A percentile compares a stretch with the other conserved stretches of the same genome.
Evolutionary conservation across 2,329 filamentous ascomycete genomes (phyloP).

Genomic region (Cordyceps militaris): DNA sequence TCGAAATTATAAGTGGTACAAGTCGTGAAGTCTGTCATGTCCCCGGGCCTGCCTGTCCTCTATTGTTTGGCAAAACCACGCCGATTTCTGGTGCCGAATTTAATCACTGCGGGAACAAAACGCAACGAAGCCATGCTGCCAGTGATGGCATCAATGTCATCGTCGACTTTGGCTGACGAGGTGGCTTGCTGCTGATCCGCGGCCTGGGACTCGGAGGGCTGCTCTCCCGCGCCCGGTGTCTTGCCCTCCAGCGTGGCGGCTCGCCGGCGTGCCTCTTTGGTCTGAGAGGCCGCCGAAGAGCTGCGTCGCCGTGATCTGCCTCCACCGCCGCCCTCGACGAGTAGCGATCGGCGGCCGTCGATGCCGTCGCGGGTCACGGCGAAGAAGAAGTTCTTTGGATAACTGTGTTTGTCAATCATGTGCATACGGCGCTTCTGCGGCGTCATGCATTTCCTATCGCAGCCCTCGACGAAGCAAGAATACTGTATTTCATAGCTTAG

Average conservation of each 20-base stretch:
- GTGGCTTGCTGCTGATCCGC: conserved; percentile 4
- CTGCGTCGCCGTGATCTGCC: conserved; percentile 38
- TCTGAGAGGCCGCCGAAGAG: conserved; percentile 35
- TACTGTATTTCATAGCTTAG: conserved; percentile 46
- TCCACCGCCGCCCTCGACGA: conserved; percentile 43
- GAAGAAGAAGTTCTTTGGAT: conserved; percentile 84
- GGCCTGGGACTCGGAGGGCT: not conserved
- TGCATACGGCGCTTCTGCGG: conserved; percentile 80
- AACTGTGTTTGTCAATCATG: conserved; percentile 90
- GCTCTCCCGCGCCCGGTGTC: conserved; percentile 9
- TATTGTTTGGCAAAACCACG: conserved; percentile 35
- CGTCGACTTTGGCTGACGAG: conserved; percentile 16
- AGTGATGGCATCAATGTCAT: conserved; percentile 54
- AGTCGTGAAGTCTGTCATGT: not conserved
- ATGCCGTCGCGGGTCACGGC: conserved; percentile 83
- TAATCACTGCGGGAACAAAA: conserved; percentile 61
- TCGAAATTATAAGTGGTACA: not conserved
- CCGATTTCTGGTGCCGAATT: conserved; percentile 51
- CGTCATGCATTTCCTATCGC: conserved; percentile 76
- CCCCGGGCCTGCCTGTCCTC: not conserved
- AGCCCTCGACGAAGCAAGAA: conserved; percentile 83
- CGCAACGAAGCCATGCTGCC: conserved; percentile 64
- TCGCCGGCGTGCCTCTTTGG: conserved; percentile 27
- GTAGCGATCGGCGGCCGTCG: conserved; percentile 72
- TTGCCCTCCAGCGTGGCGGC: conserved; percentile 26